Conservation (phyloP, 2,329 filamentous ascomycete species). For the Verticillium tricorpus region DNA sequence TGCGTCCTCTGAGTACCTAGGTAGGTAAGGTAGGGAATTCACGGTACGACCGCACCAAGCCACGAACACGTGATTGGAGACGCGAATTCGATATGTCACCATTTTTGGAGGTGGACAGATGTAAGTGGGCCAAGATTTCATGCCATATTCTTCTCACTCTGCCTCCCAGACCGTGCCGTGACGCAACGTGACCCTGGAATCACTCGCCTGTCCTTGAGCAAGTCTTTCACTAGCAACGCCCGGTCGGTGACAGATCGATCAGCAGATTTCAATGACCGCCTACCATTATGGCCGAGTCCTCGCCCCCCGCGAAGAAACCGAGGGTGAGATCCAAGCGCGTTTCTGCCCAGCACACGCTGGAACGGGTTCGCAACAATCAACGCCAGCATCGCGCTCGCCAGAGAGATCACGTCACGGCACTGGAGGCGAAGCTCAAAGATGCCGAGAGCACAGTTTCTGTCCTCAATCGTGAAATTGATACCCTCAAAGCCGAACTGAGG, state of each 20-base stretch:
- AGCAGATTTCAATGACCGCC: not conserved
- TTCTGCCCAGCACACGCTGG: conserved; percentile 21
- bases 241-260: conserved; percentile 2
- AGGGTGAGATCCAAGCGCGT: not conserved
- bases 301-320: not conserved
- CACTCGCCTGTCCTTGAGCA: too few relatives aligned
- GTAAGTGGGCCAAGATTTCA: conserved; percentile 1
- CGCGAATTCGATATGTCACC: conserved; percentile 4
- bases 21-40: too few relatives aligned
- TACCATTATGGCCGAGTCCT: not conserved
- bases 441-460: not conserved
- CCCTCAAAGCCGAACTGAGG: not conserved
- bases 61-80: too few relatives aligned
- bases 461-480: not conserved
- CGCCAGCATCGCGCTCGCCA: conserved; percentile 42
- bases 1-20: too few relatives aligned
- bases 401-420: conserved; percentile 30
- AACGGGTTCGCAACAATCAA: conserved; percentile 45
- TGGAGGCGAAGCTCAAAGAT: conserved; percentile 23
- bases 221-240: not conserved
- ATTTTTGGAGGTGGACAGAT: too few relatives aligned
- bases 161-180: too few relatives aligned
- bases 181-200: too few relatives aligned
- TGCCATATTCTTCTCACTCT: too few relatives aligned
- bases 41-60: too few relatives aligned